Evolutionary conservation across 768 basidiomycete species (phyloP).

Genomic region (Amanita pallidorosea): DNA sequence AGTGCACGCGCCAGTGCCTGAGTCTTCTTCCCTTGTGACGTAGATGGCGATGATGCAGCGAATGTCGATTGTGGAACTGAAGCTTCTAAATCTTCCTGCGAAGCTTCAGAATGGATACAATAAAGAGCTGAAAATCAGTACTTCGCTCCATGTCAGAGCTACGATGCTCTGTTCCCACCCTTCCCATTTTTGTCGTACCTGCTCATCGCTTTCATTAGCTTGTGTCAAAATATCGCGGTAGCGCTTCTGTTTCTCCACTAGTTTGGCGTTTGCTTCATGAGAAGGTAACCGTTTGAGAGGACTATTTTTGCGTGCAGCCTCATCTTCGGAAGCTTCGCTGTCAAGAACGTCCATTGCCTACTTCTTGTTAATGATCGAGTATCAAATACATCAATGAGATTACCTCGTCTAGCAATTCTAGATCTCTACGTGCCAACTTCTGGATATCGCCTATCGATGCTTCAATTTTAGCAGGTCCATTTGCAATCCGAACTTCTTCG

Average conservation of each 20-base stretch:
- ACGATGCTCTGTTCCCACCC: constrained; percentile 73
- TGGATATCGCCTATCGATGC: constrained; percentile 65
- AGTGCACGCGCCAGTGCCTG: constrained; percentile 59
- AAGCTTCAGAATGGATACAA: neutral
- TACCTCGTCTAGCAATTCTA: constrained; percentile 68
- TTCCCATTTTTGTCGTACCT: constrained; percentile 76
- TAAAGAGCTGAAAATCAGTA: constrained; percentile 17
- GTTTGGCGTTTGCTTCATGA: constrained; percentile 65
- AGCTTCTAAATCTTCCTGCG: constrained; percentile 53
- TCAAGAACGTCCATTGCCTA: constrained; percentile 90
- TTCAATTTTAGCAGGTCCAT: constrained; percentile 66
- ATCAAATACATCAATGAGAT: constrained; percentile 1
- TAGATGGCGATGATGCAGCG: constrained; percentile 17
- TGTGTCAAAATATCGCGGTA: constrained; percentile 65
- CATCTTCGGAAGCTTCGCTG: constrained; percentile 80
- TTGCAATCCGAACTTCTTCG: constrained; percentile 69
- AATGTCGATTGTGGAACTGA: constrained; percentile 59
- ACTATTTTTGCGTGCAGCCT: constrained; percentile 45
- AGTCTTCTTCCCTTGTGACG: constrained; percentile 35
- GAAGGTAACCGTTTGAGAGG: constrained; percentile 51
- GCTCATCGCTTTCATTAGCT: constrained; percentile 66
- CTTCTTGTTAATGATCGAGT: neutral
- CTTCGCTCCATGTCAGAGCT: constrained; percentile 57
- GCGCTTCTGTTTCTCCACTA: constrained; percentile 58
- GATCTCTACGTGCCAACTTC: constrained; percentile 50